Base-by-base conservation (phyloP, 345 rosid genomes). In the Citrus mangshanensis region DNA sequence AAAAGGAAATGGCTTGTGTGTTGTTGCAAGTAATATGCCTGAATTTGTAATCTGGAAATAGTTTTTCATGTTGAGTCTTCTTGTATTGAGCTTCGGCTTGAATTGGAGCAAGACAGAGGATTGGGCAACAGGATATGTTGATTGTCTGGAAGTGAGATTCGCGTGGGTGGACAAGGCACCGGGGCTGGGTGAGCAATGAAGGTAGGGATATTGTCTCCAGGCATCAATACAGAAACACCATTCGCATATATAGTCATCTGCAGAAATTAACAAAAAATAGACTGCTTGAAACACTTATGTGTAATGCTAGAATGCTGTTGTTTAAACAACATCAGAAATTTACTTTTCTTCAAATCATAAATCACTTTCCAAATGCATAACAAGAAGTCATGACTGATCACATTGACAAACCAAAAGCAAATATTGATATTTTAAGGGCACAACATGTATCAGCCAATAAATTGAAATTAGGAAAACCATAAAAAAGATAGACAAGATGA, bases 171-270 rank as follows among this genome's bases (percentile, higher is more conserved):
- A 79, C 87, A 78, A 22, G 98, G 91, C 70, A 82, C 86, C 0
- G 98, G 98, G 9, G 88, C 97, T 42, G 92, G 98, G 68, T 86
- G 92, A 2, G 93, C 98, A 4, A 96, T 90, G 87, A 85, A 96
- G 0, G 99, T 87, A 9, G 99, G 99, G 13, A 96, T 77, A 35
- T 83, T 84, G 18, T 93, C 94, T 83, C 99, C 99, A 2, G 99
- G 99, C 99, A 96, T 96, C 84, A 96, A 66, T 7, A 96, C 99
- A 0, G 98, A 96, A 73, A 96, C 95, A 19, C 97, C 98, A 49
- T 81, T 91, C 10, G 91, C 80, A 75, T 93, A 94, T 40, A 91
- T 78, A 10, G 89, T 90, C 97, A 93, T 90, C 98, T 96, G 93
- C 82, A 78, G 4, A 80, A 76, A 70, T 81, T 18, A 28, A 72